Conservation (phyloP, 2,329 filamentous ascomycete genomes). For the Lizonia empirigonia region DNA sequence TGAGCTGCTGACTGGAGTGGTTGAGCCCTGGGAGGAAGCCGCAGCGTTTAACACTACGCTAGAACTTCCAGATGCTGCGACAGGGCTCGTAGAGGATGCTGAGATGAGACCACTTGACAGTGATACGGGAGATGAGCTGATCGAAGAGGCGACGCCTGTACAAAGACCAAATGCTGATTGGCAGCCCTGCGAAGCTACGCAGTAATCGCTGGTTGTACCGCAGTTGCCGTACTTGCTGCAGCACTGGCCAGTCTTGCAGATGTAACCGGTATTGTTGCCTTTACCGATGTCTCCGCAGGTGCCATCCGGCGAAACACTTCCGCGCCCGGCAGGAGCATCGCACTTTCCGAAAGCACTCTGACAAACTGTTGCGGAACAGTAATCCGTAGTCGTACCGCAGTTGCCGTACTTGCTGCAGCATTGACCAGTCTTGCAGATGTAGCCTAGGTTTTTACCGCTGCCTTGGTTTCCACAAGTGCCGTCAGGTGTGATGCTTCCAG, state of each 20-base stretch:
- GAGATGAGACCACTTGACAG: no score
- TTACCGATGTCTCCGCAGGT: neutral
- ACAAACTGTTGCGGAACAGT: neutral
- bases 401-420: conserved; percentile 3
- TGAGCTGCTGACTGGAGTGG: no score
- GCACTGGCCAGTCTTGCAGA: neutral
- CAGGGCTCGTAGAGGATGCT: no score
- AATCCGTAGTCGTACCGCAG: neutral
- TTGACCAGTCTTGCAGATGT: neutral
- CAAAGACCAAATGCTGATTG: conserved; percentile 25
- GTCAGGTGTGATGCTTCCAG: neutral
- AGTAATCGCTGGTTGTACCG: conserved; percentile 23
- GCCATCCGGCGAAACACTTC: neutral
- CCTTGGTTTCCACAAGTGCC: neutral
- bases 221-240: conserved; percentile 14
- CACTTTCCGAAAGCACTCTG: neutral
- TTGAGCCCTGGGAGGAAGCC: no score
- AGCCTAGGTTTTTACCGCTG: conserved; percentile 1
- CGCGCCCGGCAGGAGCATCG: neutral
- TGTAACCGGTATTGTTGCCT: conserved; percentile 1
- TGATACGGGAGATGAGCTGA: no score
- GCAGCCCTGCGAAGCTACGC: conserved; percentile 23
- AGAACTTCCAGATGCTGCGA: no score
- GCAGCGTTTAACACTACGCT: no score
- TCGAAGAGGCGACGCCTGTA: no score